Base-by-base conservation (phyloP, 306 rosid species). In the Ormosia semicastrata region DNA sequence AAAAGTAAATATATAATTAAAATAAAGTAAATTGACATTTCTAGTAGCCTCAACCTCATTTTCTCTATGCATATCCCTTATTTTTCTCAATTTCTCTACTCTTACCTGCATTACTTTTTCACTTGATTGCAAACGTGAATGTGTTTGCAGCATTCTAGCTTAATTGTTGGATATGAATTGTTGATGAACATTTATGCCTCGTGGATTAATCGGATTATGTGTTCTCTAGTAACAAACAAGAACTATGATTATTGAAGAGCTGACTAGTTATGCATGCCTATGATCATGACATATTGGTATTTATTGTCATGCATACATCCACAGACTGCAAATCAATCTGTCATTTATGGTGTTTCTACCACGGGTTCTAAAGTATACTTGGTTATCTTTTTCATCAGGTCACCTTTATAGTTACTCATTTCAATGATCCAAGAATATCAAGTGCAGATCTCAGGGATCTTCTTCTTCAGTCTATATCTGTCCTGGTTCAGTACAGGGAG, bases 381-480 rank as follows among this genome's bases (percentile, higher is more conserved):
- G 66, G 30, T 2, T 77, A 59, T 75, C 80, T 80, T 85, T 56
- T 86, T 82, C 66, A 66, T 69, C 71, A 95, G 99, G 95, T 95
- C 64, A 93, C 99, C 81, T 95, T 95, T 84, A 88, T 93, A 41
- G 98, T 95, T 56, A 86, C 94, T 13, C 99, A 95, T 86, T 93
- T 95, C 96, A 93, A 93, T 30, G 98, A 95, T 79, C 89, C 96
- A 75, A 91, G 99, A 83, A 92, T 95, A 87, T 91, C 98, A 60
- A 95, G 97, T 88, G 97, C 98, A 12, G 98, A 93, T 82, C 92
- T 95, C 39, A 85, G 92, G 83, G 99, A 93, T 86, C 97, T 95
- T 83, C 99, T 95, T 86, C 98, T 95, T 84, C 98, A 95, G 78
- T 93, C 98, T 46, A 92, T 95, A 76, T 93, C 97, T 0, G 99